Evolutionary conservation across 768 basidiomycete genomes (phyloP), one percentile per base, ranked within the genome.

Genomic region (Tylopilus balloui): DNA sequence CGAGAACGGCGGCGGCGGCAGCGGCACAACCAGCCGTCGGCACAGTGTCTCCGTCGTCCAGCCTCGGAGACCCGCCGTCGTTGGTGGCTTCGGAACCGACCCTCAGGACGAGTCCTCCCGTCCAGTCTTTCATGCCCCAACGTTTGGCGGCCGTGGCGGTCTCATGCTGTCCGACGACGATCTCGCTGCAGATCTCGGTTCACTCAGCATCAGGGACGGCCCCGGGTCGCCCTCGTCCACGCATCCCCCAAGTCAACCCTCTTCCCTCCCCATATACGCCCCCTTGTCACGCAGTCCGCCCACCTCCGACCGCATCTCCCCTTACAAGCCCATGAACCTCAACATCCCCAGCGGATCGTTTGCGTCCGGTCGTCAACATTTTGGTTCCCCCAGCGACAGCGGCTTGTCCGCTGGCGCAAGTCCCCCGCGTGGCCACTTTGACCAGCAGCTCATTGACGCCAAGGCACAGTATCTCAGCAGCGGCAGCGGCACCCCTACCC

Each of bases 21-120:
- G 88, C 57, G 90, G 88, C 3, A 86, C 88, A 5, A 89, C 90
- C 7, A 90, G 87, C 56, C 71, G 90, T 31, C 73, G 90, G 17
- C 89, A 92, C 55, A 89, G 86, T 50, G 88, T 92, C 56, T 86
- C 84, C 52, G 80, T 90, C 58, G 86, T 90, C 12, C 89, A 88
- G 62, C 86, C 87, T 0, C 74, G 84, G 5, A 69, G 84, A 41
- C 74, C 80, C 5, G 79, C 78, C 47, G 71, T 84, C 42, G 78
- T 85, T 1, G 61, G 19, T 19, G 25, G 86, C 3, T 88, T 88
- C 67, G 78, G 75, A 1, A 64, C 56, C 15, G 78, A 79, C 41
- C 62, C 54, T 17, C 66, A 69, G 24, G 78, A 79, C 45, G 76
- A 78, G 25, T 54, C 62, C 19, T 45, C 57, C 8, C 64, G 63